Conservation (phyloP, 352 stramenopile genomes). For the Peronospora destructor region DNA sequence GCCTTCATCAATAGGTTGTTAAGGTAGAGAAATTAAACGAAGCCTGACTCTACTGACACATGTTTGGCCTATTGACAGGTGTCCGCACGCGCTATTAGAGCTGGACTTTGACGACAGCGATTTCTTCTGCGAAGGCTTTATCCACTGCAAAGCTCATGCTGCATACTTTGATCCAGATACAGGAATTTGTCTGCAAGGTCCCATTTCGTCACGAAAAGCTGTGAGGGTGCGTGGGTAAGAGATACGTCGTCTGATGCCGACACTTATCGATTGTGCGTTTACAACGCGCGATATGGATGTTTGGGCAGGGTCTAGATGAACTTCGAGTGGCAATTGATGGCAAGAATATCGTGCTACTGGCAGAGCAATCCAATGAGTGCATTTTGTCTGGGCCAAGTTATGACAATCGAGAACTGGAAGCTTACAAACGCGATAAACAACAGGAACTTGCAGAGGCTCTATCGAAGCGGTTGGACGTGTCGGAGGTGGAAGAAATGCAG, state of each 20-base stretch:
- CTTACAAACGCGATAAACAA: slow-evolving; percentile 41
- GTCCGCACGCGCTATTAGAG: slow-evolving; percentile 63
- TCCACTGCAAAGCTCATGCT: slow-evolving; percentile 77
- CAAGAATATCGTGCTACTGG: slow-evolving; percentile 37
- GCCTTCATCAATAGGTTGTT: slow-evolving; percentile 50
- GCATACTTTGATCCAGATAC: slow-evolving; percentile 77
- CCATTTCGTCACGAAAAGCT: slow-evolving; percentile 33
- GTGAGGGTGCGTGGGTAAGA: slow-evolving; percentile 25
- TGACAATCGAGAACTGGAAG: slow-evolving; percentile 19
- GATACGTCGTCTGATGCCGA: background rate
- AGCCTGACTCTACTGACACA: too few relatives aligned
- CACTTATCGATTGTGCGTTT: too few relatives aligned
- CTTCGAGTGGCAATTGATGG: slow-evolving; percentile 39
- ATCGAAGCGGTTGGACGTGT: slow-evolving; percentile 25
- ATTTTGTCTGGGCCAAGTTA: slow-evolving; percentile 16
- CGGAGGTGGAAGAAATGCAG: slow-evolving; percentile 48
- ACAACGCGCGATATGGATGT: background rate
- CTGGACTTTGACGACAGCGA: slow-evolving; percentile 75
- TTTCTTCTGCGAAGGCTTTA: slow-evolving; percentile 73
- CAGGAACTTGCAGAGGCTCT: slow-evolving; percentile 36
- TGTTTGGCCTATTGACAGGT: slow-evolving; percentile 20
- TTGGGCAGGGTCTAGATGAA: slow-evolving; percentile 28
- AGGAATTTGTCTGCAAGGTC: slow-evolving; percentile 56
- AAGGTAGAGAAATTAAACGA: background rate
- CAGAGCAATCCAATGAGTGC: slow-evolving; percentile 8